phyloP scores from a whole-genome alignment of 2,329 filamentous ascomycete species.

The Fusarium oxysporum region DNA sequence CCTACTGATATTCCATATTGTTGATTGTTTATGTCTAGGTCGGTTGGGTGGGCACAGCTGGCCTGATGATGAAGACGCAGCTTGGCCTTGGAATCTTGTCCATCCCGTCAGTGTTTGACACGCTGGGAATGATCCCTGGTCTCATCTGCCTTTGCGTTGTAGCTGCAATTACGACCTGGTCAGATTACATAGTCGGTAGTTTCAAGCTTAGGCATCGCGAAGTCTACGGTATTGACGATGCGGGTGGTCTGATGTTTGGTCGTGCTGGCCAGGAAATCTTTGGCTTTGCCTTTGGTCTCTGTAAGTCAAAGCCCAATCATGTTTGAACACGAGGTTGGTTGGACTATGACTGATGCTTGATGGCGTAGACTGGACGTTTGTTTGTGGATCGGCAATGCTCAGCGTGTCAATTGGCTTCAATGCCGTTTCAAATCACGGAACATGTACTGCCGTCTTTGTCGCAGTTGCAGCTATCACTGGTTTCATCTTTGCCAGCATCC shows the following conservation, averaged over 20 bases:
- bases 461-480: slow-evolving; percentile 47
- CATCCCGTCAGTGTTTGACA: slow-evolving; percentile 58
- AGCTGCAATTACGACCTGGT: slow-evolving; percentile 62
- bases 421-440: slow-evolving; percentile 51
- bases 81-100: slow-evolving; percentile 60
- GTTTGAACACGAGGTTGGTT: too few species aligned
- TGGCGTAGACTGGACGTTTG: slow-evolving; percentile 5
- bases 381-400: slow-evolving; percentile 17
- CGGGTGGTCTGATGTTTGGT: slow-evolving; percentile 61
- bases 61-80: slow-evolving; percentile 61
- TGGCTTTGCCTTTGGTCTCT: slow-evolving; percentile 50
- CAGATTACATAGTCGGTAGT: slow-evolving; percentile 58
- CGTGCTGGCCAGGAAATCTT: slow-evolving; percentile 57
- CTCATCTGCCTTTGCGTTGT: slow-evolving; percentile 57
- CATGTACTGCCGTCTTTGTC: slow-evolving; percentile 55
- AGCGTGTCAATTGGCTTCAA: slow-evolving; percentile 55
- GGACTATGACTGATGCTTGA: background rate
- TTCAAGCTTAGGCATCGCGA: slow-evolving; percentile 63
- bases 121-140: slow-evolving; percentile 60
- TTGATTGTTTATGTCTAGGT: slow-evolving; percentile 43
- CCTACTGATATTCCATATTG: fast-evolving
- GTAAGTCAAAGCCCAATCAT: slow-evolving; percentile 32
- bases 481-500: slow-evolving; percentile 49
- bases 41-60: slow-evolving; percentile 56
- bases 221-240: slow-evolving; percentile 66